phyloP scores from a whole-genome alignment of 2,329 filamentous ascomycete genomes.

The Pseudocercospora macadamiae region DNA sequence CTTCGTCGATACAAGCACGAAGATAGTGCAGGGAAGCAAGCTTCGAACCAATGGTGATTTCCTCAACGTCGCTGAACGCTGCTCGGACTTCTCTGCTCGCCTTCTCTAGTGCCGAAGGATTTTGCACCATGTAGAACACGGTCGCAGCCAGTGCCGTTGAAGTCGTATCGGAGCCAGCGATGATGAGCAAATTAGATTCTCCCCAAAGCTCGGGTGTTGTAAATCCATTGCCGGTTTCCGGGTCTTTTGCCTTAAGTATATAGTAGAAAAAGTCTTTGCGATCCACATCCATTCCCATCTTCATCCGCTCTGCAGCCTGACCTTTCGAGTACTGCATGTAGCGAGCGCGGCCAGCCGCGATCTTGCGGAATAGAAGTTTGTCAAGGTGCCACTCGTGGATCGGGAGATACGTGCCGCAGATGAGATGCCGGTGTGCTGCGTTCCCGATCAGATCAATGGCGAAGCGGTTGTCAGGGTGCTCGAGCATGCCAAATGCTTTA shows the following conservation, averaged over 20 bases:
- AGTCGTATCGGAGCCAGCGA: slow-evolving; percentile 40
- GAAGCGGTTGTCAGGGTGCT: slow-evolving; percentile 41
- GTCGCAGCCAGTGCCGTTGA: slow-evolving; percentile 38
- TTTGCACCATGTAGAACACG: slow-evolving; percentile 42
- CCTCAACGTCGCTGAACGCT: slow-evolving; percentile 52
- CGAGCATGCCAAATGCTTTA: slow-evolving; percentile 49
- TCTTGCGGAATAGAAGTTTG: slow-evolving; percentile 49
- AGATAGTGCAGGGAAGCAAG: slow-evolving; percentile 47
- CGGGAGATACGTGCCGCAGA: slow-evolving; percentile 47
- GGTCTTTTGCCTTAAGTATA: slow-evolving; percentile 35
- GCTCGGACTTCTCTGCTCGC: slow-evolving; percentile 41
- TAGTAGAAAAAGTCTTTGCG: slow-evolving; percentile 35
- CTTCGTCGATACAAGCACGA: slow-evolving; percentile 52
- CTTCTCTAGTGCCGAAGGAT: slow-evolving; percentile 34
- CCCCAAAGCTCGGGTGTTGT: slow-evolving; percentile 32
- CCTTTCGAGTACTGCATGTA: slow-evolving; percentile 50
- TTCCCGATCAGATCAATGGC: slow-evolving; percentile 30
- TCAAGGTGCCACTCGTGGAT: slow-evolving; percentile 43
- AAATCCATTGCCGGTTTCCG: slow-evolving; percentile 37
- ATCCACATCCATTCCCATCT: slow-evolving; percentile 34
- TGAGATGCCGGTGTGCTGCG: slow-evolving; percentile 33
- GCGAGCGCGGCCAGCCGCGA: slow-evolving; percentile 44
- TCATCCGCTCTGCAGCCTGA: slow-evolving; percentile 48
- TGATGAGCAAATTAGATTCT: slow-evolving; percentile 36
- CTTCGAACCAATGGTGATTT: slow-evolving; percentile 46